Percentiles rank a stretch among this genome's conserved stretches.
Evolutionary conservation across 2,329 filamentous ascomycete species (phyloP).

Genomic region (Microdochium trichocladiopsis): DNA sequence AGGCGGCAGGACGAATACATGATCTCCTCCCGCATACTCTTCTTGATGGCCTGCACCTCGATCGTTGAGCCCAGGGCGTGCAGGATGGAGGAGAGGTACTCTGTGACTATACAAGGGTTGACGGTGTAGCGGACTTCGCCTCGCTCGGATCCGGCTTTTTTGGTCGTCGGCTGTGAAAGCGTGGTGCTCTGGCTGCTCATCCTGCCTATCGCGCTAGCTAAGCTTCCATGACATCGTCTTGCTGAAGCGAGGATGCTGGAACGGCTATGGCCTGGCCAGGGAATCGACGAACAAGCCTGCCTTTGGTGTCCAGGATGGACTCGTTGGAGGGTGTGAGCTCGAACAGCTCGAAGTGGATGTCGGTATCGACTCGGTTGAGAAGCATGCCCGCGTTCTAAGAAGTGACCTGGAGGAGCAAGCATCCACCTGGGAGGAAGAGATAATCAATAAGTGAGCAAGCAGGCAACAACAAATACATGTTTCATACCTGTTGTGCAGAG

Average conservation of each 20-base stretch:
- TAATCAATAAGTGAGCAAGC: slow-evolving; percentile 1
- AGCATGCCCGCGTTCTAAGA: slow-evolving; percentile 28
- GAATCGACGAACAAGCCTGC: slow-evolving; percentile 20
- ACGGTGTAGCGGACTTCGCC: slow-evolving; percentile 39
- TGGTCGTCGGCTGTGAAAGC: slow-evolving; percentile 9
- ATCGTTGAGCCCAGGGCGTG: slow-evolving; percentile 23
- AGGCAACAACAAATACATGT: too few species aligned
- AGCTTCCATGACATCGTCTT: slow-evolving; percentile 9
- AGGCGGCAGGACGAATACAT: slow-evolving; percentile 25
- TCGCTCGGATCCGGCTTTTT: slow-evolving; percentile 27
- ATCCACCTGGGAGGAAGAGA: slow-evolving; percentile 6
- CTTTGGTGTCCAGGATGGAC: slow-evolving; percentile 15
- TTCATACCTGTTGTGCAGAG: too few species aligned
- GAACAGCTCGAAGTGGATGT: slow-evolving; percentile 21
- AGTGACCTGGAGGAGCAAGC: slow-evolving; percentile 18
- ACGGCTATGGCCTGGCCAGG: slow-evolving; percentile 15
- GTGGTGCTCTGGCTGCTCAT: slow-evolving; percentile 17
- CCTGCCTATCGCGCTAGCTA: slow-evolving; percentile 13
- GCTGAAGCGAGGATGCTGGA: slow-evolving; percentile 2
- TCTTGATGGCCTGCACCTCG: slow-evolving; percentile 27
- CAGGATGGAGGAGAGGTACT: slow-evolving; percentile 23
- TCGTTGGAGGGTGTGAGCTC: slow-evolving; percentile 22
- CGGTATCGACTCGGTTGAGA: slow-evolving; percentile 9
- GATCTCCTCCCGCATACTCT: slow-evolving; percentile 48
- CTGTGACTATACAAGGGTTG: slow-evolving; percentile 41